Conservation (phyloP, 2,329 filamentous ascomycete species). For the Akanthomyces uredinophilus region DNA sequence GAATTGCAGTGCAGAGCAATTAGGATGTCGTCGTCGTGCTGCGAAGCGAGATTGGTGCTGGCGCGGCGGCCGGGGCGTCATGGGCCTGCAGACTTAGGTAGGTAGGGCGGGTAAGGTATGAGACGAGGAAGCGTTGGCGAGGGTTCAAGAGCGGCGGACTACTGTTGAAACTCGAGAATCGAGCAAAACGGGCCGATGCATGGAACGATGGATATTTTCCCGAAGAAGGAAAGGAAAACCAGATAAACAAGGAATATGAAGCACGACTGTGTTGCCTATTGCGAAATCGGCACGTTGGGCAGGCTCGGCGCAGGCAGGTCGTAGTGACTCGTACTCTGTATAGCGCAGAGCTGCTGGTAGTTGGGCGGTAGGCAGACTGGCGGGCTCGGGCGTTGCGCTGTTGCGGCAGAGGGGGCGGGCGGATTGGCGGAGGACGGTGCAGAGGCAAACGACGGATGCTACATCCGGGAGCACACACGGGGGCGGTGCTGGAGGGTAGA, state of each 20-base stretch:
- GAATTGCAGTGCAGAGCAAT: not conserved
- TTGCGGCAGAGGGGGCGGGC: constrained; percentile 3
- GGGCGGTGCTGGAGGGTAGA: not conserved
- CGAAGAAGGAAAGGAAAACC: not conserved
- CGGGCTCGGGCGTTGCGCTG: not conserved
- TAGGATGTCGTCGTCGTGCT: not conserved
- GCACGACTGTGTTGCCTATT: not conserved
- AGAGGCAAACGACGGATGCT: not conserved
- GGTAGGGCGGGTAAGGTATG: not conserved
- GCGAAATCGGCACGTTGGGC: not conserved
- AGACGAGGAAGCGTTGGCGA: not conserved
- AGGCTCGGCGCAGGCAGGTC: not conserved
- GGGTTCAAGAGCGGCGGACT: not conserved
- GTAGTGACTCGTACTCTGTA: constrained; percentile 2
- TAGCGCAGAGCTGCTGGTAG: not conserved
- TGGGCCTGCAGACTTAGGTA: not conserved
- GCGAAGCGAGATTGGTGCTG: constrained; percentile 5
- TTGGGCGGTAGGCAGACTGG: not conserved
- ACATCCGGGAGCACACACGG: constrained; percentile 1
- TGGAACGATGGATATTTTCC: not conserved
- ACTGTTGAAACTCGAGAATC: not conserved
- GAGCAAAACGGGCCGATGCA: not conserved
- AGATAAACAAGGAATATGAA: not conserved
- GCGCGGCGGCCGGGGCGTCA: constrained; percentile 9
- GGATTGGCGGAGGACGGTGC: not conserved